Evolutionary conservation across 805 yeast species (phyloP).

Genomic region (Lipomyces starkeyi): DNA sequence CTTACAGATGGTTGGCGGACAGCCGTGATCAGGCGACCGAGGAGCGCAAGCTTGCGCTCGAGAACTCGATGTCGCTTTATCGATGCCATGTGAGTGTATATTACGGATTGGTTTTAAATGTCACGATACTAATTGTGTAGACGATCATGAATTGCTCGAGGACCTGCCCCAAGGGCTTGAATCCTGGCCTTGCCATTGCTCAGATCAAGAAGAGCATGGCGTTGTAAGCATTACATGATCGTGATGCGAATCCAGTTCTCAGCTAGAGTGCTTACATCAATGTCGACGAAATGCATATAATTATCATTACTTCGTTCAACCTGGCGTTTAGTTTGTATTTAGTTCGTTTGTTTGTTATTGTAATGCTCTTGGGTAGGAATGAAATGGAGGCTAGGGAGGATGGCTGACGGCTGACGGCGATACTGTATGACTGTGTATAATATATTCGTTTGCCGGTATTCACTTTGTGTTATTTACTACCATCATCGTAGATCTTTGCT

Average conservation of each 20-base stretch:
- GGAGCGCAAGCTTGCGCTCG: conserved; percentile 83
- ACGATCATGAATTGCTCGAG: conserved; percentile 98
- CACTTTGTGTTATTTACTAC: not conserved
- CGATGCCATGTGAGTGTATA: conserved; percentile 73
- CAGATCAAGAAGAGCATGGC: conserved; percentile 95
- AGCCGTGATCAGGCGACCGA: conserved; percentile 91
- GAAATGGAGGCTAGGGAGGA: not conserved
- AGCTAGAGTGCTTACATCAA: not conserved
- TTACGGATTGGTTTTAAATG: not conserved
- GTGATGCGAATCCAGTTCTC: not conserved
- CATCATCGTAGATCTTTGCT: not conserved
- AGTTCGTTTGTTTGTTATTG: not conserved
- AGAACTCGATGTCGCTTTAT: conserved; percentile 96
- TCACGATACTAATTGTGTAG: not conserved
- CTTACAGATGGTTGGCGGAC: conserved; percentile 98
- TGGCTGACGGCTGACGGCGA: not conserved
- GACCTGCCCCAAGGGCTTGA: conserved; percentile 98
- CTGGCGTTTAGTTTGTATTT: conserved; percentile 1
- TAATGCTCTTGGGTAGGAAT: not conserved
- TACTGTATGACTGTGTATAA: not conserved
- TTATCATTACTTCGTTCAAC: not conserved
- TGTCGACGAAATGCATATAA: not conserved
- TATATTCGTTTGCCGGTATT: not conserved
- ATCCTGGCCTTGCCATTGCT: conserved; percentile 97
- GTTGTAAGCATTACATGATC: conserved; percentile 49